phyloP scores from a whole-genome alignment of 2,329 filamentous ascomycete species.

The Trichoderma sp. region DNA sequence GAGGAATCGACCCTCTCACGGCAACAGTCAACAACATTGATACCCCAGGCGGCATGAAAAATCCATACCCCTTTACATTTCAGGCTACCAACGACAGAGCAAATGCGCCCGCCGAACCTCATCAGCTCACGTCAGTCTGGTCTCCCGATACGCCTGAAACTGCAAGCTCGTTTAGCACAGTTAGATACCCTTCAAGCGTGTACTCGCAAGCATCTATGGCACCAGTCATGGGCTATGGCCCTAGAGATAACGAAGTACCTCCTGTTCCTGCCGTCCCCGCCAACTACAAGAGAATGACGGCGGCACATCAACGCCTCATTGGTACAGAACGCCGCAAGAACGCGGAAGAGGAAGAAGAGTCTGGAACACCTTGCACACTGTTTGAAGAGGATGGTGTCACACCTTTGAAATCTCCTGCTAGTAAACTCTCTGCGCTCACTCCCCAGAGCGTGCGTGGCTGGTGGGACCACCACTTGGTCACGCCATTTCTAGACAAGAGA shows the following conservation, averaged over 20 bases:
- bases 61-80: constrained; percentile 7
- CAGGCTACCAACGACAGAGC: constrained; percentile 1
- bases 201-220: constrained; percentile 57
- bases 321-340: constrained; percentile 34
- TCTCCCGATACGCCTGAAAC: constrained; percentile 61
- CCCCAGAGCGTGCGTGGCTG: constrained; percentile 58
- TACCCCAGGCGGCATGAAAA: constrained; percentile 5
- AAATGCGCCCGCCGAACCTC: constrained; percentile 25
- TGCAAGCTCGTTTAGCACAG: constrained; percentile 39
- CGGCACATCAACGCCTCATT: constrained; percentile 35
- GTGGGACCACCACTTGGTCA: constrained; percentile 75
- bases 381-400: constrained; percentile 66
- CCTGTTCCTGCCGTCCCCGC: constrained; percentile 60
- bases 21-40: constrained; percentile 41
- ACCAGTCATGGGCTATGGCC: constrained; percentile 21
- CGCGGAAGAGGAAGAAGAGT: constrained; percentile 48
- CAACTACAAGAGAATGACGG: constrained; percentile 37
- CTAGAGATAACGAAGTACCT: constrained; percentile 43
- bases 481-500: constrained; percentile 58
- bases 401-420: constrained; percentile 39
- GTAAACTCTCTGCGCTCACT: constrained; percentile 38
- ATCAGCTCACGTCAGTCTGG: constrained; percentile 53
- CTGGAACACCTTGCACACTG: constrained; percentile 60
- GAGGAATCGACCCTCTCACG: constrained; percentile 49
- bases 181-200: constrained; percentile 55